These are phyloP conservation scores for Gomphus bonarii DNA, from an alignment of 1,284 basidiomycete species.

Conservation along the genomic window DNA sequence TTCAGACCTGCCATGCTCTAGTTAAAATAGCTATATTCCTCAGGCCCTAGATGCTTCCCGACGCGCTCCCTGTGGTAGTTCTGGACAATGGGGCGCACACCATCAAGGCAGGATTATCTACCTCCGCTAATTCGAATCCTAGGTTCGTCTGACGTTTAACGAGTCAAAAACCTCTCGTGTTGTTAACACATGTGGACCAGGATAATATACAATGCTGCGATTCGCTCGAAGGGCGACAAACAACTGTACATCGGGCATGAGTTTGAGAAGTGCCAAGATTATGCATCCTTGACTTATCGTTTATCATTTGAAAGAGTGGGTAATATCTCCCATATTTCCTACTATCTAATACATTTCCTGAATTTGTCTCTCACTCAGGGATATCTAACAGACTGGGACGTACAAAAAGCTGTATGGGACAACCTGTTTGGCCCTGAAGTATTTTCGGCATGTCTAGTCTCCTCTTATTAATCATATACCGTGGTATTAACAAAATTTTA, in stretches of 20 bases:
- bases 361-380: slow-evolving; percentile 57
- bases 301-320: slow-evolving; percentile 77
- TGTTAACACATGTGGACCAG: slow-evolving; percentile 28
- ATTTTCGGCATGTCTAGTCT: slow-evolving; percentile 44
- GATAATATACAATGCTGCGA: slow-evolving; percentile 67
- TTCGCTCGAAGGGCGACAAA: slow-evolving; percentile 72
- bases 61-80: slow-evolving; percentile 31
- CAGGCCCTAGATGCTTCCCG: not conserved
- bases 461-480: not conserved
- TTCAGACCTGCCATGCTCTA: not conserved
- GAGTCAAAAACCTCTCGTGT: not conserved
- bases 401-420: slow-evolving; percentile 87
- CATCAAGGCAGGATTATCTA: slow-evolving; percentile 63
- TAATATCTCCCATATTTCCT: not conserved
- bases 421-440: slow-evolving; percentile 64
- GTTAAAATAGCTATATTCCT: not conserved
- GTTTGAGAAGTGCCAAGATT: slow-evolving; percentile 63
- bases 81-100: slow-evolving; percentile 80
- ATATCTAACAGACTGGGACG: slow-evolving; percentile 86
- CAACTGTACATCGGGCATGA: slow-evolving; percentile 77
- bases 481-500: not conserved
- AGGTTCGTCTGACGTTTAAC: slow-evolving; percentile 15
- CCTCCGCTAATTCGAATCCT: slow-evolving; percentile 22
- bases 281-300: slow-evolving; percentile 69
- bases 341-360: slow-evolving; percentile 8